Evolutionary conservation across 371 early-diverging fungal species (phyloP).

Genomic region (Actinomucor elegans): DNA sequence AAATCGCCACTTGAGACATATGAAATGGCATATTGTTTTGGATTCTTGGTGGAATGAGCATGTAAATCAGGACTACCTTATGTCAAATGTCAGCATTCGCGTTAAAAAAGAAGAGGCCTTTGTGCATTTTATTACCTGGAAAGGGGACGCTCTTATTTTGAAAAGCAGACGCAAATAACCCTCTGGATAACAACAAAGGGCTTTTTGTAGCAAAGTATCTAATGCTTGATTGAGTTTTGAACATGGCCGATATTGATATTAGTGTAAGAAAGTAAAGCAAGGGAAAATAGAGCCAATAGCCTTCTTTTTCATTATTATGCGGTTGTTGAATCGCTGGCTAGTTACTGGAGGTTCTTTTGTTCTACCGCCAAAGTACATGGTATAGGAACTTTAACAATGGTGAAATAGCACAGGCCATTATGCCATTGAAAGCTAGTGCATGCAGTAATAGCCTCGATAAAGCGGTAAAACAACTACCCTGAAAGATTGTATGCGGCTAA

Average conservation of each 20-base stretch:
- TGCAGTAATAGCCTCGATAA: too few relatives aligned
- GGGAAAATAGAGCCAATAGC: too few relatives aligned
- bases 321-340: too few relatives aligned
- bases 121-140: neutral
- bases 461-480: too few relatives aligned
- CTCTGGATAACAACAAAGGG: neutral
- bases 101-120: neutral
- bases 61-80: conserved; percentile 11
- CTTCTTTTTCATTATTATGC: too few relatives aligned
- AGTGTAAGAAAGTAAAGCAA: too few relatives aligned
- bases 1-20: conserved; percentile 13
- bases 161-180: neutral
- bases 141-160: neutral
- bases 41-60: conserved; percentile 6
- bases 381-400: too few relatives aligned
- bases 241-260: neutral
- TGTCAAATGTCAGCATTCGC: neutral
- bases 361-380: too few relatives aligned
- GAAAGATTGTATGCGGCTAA: too few relatives aligned
- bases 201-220: neutral
- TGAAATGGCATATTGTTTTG: conserved; percentile 12
- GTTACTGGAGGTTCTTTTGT: too few relatives aligned
- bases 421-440: too few relatives aligned
- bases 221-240: neutral
- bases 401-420: too few relatives aligned